These are phyloP conservation scores for Pilaira anomala DNA, from an alignment of 192 early-diverging fungal species.

Conservation along the genomic window DNA sequence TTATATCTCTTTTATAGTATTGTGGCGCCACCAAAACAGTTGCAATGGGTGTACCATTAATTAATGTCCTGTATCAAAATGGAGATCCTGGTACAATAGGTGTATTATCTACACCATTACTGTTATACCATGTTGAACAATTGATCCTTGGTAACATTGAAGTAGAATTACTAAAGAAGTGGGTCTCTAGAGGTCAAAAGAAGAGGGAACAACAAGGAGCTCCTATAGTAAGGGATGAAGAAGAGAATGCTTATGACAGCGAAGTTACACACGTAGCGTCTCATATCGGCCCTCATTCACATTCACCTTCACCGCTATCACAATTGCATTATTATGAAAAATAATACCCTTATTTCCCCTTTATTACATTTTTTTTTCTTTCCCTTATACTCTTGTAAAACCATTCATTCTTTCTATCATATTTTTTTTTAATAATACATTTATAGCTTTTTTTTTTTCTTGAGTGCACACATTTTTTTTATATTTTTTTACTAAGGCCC, in stretches of 20 bases:
- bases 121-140: constrained; percentile 73
- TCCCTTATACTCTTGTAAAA: too few species aligned
- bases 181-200: constrained; percentile 42
- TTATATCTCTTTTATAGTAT: constrained; percentile 31
- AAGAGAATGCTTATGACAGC: constrained; percentile 5
- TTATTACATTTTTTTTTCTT: neutral
- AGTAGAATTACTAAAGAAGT: constrained; percentile 52
- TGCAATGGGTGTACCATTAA: constrained; percentile 71
- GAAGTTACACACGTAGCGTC: constrained; percentile 5
- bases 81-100: constrained; percentile 47
- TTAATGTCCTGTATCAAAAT: constrained; percentile 62
- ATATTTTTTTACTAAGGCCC: too few species aligned
- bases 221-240: constrained; percentile 4
- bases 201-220: neutral
- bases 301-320: constrained; percentile 6
- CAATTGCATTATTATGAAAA: constrained; percentile 3
- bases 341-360: neutral
- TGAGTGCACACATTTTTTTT: too few species aligned
- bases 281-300: neutral
- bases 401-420: too few species aligned
- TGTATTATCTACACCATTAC: constrained; percentile 59
- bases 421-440: too few species aligned
- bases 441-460: too few species aligned
- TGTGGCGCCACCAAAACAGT: constrained; percentile 75
- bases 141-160: constrained; percentile 61